Evolutionary conservation across 2,329 filamentous ascomycete species (phyloP).

Genomic region (Colletotrichum eleusines): DNA sequence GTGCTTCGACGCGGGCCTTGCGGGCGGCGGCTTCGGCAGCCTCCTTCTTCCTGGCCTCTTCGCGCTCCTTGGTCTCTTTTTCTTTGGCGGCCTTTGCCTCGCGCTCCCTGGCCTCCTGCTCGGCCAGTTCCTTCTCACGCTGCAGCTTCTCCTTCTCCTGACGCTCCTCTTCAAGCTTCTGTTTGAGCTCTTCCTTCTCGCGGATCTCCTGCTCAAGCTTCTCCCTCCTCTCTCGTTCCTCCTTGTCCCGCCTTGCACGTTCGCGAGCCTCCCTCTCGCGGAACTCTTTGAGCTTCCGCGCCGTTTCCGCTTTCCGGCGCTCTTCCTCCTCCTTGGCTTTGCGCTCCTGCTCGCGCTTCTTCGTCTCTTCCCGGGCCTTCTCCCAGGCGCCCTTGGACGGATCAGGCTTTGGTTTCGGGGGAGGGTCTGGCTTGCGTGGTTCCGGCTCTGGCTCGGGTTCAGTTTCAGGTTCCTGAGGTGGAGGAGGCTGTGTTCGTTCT

Average conservation of each 20-base stretch:
- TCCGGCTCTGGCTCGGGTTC: constrained; percentile 43
- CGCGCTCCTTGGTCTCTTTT: constrained; percentile 52
- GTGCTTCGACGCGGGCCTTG: constrained; percentile 47
- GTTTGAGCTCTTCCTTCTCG: constrained; percentile 49
- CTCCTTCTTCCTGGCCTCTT: constrained; percentile 48
- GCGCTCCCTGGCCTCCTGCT: constrained; percentile 53
- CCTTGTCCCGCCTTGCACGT: constrained; percentile 55
- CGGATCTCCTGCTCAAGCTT: constrained; percentile 52
- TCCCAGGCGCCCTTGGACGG: constrained; percentile 45
- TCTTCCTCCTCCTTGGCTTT: constrained; percentile 71
- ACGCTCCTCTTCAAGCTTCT: constrained; percentile 47
- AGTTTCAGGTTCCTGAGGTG: constrained; percentile 43
- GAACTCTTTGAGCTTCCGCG: constrained; percentile 64
- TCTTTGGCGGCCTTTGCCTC: constrained; percentile 54
- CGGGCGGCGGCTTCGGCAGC: constrained; percentile 47
- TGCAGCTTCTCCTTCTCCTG: constrained; percentile 54
- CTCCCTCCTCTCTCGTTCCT: constrained; percentile 52
- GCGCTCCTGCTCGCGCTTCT: constrained; percentile 73
- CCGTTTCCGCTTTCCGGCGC: constrained; percentile 68
- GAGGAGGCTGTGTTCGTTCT: constrained; percentile 45
- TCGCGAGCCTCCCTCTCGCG: constrained; percentile 68
- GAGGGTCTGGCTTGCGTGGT: constrained; percentile 47
- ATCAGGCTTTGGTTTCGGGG: constrained; percentile 45
- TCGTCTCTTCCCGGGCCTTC: constrained; percentile 69
- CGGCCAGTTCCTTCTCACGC: constrained; percentile 61